Percentiles rank a stretch among this genome's conserved stretches.
Evolutionary conservation across 805 yeast genomes (phyloP).

Genomic region (Kodamaea lidongshanica): DNA sequence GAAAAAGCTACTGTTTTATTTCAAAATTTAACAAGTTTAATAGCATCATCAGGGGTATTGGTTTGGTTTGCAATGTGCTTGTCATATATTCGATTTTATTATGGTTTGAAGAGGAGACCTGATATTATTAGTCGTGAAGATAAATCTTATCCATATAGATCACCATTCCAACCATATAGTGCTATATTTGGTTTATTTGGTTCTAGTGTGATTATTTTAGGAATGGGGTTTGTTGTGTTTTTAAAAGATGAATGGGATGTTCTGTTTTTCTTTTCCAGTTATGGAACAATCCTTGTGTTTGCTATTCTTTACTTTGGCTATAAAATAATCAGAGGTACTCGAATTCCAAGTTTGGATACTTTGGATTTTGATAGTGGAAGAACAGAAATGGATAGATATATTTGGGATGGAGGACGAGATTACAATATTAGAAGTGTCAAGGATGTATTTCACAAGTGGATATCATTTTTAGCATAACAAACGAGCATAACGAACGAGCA

Average conservation of each 20-base stretch:
- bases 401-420: conserved; percentile 70
- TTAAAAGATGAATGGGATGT: conserved; percentile 53
- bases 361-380: conserved; percentile 80
- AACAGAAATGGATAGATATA: conserved; percentile 71
- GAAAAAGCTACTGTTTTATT: conserved; percentile 56
- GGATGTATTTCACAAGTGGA: conserved; percentile 27
- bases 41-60: conserved; percentile 68
- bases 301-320: conserved; percentile 47
- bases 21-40: conserved; percentile 58
- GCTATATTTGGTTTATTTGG: conserved; percentile 60
- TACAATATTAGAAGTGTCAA: conserved; percentile 29
- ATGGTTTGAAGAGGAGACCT: conserved; percentile 53
- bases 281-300: conserved; percentile 55
- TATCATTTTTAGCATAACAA: conserved; percentile 29
- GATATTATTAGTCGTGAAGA: conserved; percentile 62
- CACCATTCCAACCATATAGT: conserved; percentile 64
- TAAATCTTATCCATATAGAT: conserved; percentile 58
- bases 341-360: conserved; percentile 62
- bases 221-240: conserved; percentile 61
- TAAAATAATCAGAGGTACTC: conserved; percentile 55
- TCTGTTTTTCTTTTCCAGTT: conserved; percentile 57
- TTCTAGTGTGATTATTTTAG: conserved; percentile 42
- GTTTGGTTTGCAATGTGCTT: conserved; percentile 76
- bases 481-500: too few relatives aligned
- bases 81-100: conserved; percentile 57